Evolutionary conservation across 257 asterid species (phyloP).

Genomic region (Petunia secreta): DNA sequence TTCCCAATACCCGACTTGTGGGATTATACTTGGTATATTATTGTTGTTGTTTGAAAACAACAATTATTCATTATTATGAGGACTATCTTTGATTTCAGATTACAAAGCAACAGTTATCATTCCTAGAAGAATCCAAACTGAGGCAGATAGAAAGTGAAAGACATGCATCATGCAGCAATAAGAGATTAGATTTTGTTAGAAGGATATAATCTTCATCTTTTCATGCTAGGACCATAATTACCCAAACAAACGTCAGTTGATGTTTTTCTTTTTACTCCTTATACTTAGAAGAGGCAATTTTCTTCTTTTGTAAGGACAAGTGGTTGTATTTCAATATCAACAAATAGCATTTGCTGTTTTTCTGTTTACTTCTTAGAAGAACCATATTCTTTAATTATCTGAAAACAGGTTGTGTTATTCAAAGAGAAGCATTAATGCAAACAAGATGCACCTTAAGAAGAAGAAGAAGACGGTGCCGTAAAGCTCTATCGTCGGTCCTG

Average conservation of each 20-base stretch:
- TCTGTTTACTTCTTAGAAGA: background rate
- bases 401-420: slow-evolving; percentile 2
- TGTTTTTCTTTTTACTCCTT: background rate
- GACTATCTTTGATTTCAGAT: no score
- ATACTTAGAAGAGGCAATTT: slow-evolving; percentile 5
- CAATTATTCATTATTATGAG: no score
- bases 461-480: slow-evolving; percentile 98
- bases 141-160: background rate
- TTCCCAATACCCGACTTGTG: no score
- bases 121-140: slow-evolving; percentile 5
- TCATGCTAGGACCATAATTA: background rate
- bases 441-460: slow-evolving; percentile 72
- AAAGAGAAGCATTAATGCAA: slow-evolving; percentile 10
- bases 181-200: background rate
- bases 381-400: background rate
- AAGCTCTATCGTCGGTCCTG: slow-evolving; percentile 96
- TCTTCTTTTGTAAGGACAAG: slow-evolving; percentile 3
- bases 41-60: no score
- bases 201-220: slow-evolving; percentile 16
- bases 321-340: background rate
- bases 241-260: background rate
- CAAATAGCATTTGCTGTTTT: slow-evolving; percentile 1
- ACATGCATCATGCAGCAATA: background rate
- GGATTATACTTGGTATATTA: no score
- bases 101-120: no score